phyloP scores from a whole-genome alignment of 75 land plant genomes.

The Sequoiadendron giganteum region DNA sequence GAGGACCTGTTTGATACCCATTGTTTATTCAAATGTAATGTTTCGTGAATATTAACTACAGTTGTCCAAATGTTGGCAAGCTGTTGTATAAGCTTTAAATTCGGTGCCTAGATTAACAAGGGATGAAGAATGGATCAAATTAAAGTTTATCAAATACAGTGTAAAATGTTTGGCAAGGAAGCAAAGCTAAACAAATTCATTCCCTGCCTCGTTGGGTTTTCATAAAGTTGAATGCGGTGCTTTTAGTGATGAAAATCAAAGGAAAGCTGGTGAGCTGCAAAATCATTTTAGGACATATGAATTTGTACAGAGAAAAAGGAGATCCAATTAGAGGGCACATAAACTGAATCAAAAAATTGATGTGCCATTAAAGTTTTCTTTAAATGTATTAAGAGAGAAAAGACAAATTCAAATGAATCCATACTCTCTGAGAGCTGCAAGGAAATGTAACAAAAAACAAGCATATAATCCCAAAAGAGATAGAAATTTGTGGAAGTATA shows the following conservation, averaged over 20 bases:
- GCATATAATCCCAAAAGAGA: too few relatives aligned
- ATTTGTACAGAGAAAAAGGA: not conserved
- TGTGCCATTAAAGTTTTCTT: not conserved
- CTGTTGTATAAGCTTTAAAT: not conserved
- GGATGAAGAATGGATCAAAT: not conserved
- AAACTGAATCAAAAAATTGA: not conserved
- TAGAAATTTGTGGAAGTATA: too few relatives aligned
- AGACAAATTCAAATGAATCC: not conserved
- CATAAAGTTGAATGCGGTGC: not conserved
- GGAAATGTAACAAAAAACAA: too few relatives aligned
- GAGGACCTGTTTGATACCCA: not conserved
- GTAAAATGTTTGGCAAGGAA: not conserved
- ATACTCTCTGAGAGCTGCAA: not conserved
- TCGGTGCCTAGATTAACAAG: not conserved
- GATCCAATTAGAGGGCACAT: not conserved
- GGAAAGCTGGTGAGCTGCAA: not conserved
- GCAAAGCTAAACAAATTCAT: not conserved
- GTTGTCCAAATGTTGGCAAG: not conserved
- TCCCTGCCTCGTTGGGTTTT: not conserved
- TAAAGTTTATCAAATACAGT: not conserved
- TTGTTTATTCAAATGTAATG: not conserved
- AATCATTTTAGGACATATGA: not conserved
- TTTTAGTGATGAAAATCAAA: not conserved
- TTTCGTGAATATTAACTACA: not conserved
- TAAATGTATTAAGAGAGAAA: not conserved